Conservation (phyloP, 768 basidiomycete genomes). For the Leccinum fibrillosum region DNA sequence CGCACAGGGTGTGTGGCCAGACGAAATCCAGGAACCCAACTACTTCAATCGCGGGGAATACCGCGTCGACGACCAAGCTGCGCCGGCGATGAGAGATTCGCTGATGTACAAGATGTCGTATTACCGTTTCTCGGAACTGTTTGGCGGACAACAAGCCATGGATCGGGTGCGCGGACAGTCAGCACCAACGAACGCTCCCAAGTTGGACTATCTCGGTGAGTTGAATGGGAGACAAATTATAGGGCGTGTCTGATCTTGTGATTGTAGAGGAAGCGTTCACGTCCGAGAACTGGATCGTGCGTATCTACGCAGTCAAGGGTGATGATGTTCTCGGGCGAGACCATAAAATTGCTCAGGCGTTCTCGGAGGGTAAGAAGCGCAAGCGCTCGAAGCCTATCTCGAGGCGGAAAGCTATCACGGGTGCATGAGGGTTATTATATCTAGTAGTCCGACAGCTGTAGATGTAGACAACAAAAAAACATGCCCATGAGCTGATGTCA, state of each 20-base stretch:
- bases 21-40: slow-evolving; percentile 92
- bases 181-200: slow-evolving; percentile 73
- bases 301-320: slow-evolving; percentile 94
- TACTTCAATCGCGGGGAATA: slow-evolving; percentile 98
- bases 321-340: slow-evolving; percentile 91
- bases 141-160: slow-evolving; percentile 64
- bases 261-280: slow-evolving; percentile 92
- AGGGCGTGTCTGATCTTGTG: background rate
- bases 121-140: slow-evolving; percentile 91
- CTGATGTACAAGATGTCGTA: slow-evolving; percentile 99
- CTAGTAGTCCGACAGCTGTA: background rate
- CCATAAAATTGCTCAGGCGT: slow-evolving; percentile 82
- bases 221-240: background rate
- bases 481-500: background rate
- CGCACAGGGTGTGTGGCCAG: slow-evolving; percentile 95
- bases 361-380: slow-evolving; percentile 83
- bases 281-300: slow-evolving; percentile 99
- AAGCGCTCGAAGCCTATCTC: slow-evolving; percentile 71
- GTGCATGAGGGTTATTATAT: slow-evolving; percentile 7
- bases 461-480: background rate
- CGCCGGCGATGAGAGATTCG: slow-evolving; percentile 86
- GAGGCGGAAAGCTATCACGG: slow-evolving; percentile 48
- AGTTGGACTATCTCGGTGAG: slow-evolving; percentile 85
- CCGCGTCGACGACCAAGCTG: slow-evolving; percentile 82
- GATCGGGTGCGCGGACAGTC: slow-evolving; percentile 91